A percentile compares a stretch with the other conserved stretches of the same genome.
These are phyloP conservation scores for Tinospora cordifolia DNA, from an alignment of 164 flowering plant species.

Conservation along the genomic window DNA sequence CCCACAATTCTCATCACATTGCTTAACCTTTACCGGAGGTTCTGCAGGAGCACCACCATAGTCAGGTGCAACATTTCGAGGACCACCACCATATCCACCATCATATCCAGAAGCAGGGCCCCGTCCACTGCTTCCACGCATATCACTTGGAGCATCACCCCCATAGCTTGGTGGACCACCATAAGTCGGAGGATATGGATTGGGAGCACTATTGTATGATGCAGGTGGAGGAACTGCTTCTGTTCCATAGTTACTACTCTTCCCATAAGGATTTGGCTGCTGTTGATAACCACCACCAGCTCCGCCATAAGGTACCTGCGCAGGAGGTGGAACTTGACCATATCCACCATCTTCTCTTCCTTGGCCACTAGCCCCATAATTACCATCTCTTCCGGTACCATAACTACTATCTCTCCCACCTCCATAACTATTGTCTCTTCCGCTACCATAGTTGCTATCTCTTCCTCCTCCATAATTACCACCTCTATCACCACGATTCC, in stretches of 20 bases:
- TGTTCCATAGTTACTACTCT: constrained; percentile 44
- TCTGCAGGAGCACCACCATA: constrained; percentile 44
- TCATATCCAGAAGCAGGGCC: constrained; percentile 34
- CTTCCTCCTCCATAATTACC: constrained; percentile 49
- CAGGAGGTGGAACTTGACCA: constrained; percentile 49
- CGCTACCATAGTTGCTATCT: too few species aligned
- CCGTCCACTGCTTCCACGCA: constrained; percentile 37
- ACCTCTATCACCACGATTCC: constrained; percentile 31
- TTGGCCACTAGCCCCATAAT: constrained; percentile 42
- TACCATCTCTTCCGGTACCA: constrained; percentile 37
- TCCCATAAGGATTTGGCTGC: constrained; percentile 45
- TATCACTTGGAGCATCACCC: constrained; percentile 34
- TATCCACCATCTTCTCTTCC: constrained; percentile 58
- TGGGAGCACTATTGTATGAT: constrained; percentile 64
- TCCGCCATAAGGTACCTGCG: constrained; percentile 45
- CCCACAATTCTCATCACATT: constrained; percentile 66
- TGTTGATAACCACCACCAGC: constrained; percentile 46
- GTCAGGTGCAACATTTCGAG: constrained; percentile 37
- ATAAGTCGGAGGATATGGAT: constrained; percentile 74
- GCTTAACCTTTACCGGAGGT: constrained; percentile 39
- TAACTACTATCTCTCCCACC: not conserved
- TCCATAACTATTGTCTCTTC: constrained; percentile 27
- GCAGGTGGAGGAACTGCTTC: constrained; percentile 81
- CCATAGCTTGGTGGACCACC: constrained; percentile 54
- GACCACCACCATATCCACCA: constrained; percentile 51